Evolutionary conservation across 768 basidiomycete species (phyloP).

Genomic region (Piloderma croceum): DNA sequence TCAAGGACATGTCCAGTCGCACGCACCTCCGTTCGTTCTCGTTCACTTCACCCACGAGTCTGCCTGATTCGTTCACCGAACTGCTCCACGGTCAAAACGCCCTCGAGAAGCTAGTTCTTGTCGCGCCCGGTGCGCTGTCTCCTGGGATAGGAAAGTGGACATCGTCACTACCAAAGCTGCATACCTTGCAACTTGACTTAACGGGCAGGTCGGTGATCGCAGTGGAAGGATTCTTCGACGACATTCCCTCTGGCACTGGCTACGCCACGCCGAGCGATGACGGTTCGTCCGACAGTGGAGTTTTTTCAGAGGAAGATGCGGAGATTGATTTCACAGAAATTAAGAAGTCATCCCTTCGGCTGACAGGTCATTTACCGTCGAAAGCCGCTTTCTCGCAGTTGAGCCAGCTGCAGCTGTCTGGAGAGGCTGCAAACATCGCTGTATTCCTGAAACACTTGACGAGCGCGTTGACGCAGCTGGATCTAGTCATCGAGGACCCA

Average conservation of each 20-base stretch:
- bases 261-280: slow-evolving; percentile 63
- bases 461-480: slow-evolving; percentile 59
- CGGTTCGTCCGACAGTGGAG: slow-evolving; percentile 65
- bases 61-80: slow-evolving; percentile 69
- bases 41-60: slow-evolving; percentile 60
- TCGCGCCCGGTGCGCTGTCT: slow-evolving; percentile 70
- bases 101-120: slow-evolving; percentile 57
- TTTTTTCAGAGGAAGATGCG: slow-evolving; percentile 73
- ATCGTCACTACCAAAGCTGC: slow-evolving; percentile 57
- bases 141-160: slow-evolving; percentile 71
- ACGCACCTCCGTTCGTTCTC: slow-evolving; percentile 63
- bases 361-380: slow-evolving; percentile 55
- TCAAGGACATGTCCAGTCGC: slow-evolving; percentile 57
- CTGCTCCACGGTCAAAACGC: slow-evolving; percentile 53
- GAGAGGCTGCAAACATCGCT: slow-evolving; percentile 63
- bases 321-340: slow-evolving; percentile 74
- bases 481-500: slow-evolving; percentile 76
- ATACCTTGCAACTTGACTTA: slow-evolving; percentile 64
- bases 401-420: slow-evolving; percentile 59
- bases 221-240: slow-evolving; percentile 79
- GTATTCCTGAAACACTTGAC: slow-evolving; percentile 68
- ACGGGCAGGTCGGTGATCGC: slow-evolving; percentile 61
- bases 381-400: slow-evolving; percentile 54
- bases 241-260: slow-evolving; percentile 60
- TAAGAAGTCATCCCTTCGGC: slow-evolving; percentile 60